phyloP scores from a whole-genome alignment of 129 eudicot species.

The Flaveria linearis region DNA sequence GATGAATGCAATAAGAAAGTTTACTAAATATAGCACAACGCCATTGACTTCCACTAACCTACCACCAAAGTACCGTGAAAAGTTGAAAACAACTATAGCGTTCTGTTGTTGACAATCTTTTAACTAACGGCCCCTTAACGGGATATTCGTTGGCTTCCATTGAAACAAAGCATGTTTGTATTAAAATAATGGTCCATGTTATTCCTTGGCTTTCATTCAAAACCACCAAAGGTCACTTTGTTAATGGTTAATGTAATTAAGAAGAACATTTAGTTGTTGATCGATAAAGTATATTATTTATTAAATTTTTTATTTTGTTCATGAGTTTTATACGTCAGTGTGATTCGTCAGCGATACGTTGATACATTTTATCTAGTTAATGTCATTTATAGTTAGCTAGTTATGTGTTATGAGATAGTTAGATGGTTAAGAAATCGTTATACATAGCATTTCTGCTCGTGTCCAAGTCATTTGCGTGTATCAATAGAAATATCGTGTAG shows the following conservation, averaged over 20 bases:
- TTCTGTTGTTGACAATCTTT: neutral
- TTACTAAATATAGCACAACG: neutral
- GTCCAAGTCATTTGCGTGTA: too few species aligned
- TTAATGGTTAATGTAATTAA: neutral
- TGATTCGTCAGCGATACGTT: too few species aligned
- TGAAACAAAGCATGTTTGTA: neutral
- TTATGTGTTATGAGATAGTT: neutral
- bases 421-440: too few species aligned
- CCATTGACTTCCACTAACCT: neutral
- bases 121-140: neutral
- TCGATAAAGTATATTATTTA: neutral
- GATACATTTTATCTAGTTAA: neutral
- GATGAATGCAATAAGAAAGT: neutral
- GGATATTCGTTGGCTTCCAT: neutral
- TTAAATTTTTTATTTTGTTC: too few species aligned
- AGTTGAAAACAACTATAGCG: neutral
- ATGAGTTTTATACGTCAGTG: too few species aligned
- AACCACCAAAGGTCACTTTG: neutral
- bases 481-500: too few species aligned
- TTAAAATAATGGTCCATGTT: neutral
- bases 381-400: neutral
- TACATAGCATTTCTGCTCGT: too few species aligned
- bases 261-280: neutral
- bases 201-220: neutral
- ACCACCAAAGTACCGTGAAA: too few species aligned